A percentile compares a stretch with the other conserved stretches of the same genome.
Conservation (phyloP, 352 stramenopile genomes). For the Peronospora tabacina region DNA sequence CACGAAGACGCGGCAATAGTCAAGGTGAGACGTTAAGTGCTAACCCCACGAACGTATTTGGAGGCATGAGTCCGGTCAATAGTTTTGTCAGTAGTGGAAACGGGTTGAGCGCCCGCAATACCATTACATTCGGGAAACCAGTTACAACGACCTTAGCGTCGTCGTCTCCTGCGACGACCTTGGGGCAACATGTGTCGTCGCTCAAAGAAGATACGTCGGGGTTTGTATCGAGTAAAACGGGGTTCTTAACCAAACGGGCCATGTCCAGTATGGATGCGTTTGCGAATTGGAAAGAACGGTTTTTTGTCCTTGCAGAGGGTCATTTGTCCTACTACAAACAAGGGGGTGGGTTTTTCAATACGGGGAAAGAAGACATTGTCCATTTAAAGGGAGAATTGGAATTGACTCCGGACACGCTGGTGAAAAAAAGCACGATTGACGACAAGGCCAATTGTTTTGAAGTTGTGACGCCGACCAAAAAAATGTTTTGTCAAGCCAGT, state of each 20-base stretch:
- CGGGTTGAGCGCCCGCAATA: constrained; percentile 30
- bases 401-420: constrained; percentile 70
- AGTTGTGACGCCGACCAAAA: constrained; percentile 70
- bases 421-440: constrained; percentile 80
- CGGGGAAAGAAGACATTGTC: constrained; percentile 79
- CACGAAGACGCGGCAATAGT: constrained; percentile 58
- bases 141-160: constrained; percentile 6
- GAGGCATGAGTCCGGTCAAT: constrained; percentile 39
- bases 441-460: constrained; percentile 86
- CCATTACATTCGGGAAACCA: constrained; percentile 49
- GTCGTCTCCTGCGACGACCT: constrained; percentile 17
- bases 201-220: constrained; percentile 28
- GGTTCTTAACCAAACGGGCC: constrained; percentile 77
- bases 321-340: constrained; percentile 86
- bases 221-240: constrained; percentile 79
- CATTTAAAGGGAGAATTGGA: constrained; percentile 79
- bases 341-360: constrained; percentile 79
- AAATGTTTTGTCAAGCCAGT: constrained; percentile 81
- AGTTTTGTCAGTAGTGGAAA: constrained; percentile 24
- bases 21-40: constrained; percentile 39
- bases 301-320: constrained; percentile 79
- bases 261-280: constrained; percentile 86
- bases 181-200: constrained; percentile 1
- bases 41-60: constrained; percentile 22
- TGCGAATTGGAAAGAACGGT: constrained; percentile 84